Evolutionary conservation across 768 basidiomycete species (phyloP).

Genomic region (Dacryopinax spathularia): DNA sequence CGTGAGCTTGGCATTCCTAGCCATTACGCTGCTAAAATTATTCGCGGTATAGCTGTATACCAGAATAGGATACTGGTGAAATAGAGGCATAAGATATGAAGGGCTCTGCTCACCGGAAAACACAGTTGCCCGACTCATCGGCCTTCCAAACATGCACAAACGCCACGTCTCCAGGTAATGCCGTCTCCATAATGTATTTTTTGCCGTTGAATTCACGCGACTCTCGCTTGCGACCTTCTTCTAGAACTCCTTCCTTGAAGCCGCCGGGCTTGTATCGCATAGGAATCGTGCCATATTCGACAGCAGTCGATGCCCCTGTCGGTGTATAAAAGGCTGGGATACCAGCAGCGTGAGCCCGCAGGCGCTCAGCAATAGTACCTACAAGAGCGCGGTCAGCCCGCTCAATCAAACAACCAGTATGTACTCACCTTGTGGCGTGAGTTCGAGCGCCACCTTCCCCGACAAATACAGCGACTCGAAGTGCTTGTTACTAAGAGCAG

Average conservation of each 20-base stretch:
- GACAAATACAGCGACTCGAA: conserved; percentile 71
- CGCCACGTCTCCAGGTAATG: conserved; percentile 67
- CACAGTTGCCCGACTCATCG: conserved; percentile 78
- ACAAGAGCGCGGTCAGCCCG: no score
- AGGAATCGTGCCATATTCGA: conserved; percentile 67
- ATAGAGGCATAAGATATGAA: neutral
- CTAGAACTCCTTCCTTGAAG: conserved; percentile 50
- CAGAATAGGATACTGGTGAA: neutral
- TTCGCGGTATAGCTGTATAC: conserved; percentile 59
- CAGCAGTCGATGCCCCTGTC: conserved; percentile 72
- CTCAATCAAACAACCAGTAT: neutral
- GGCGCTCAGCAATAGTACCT: conserved; percentile 68
- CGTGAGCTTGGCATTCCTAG: conserved; percentile 73
- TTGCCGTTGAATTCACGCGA: conserved; percentile 62
- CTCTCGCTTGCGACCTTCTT: conserved; percentile 66
- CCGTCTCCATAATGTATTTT: conserved; percentile 66
- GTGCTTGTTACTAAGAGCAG: conserved; percentile 75
- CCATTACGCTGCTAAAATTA: conserved; percentile 81
- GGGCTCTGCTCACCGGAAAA: conserved; percentile 51
- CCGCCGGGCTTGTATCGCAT: conserved; percentile 67
- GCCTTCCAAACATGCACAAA: conserved; percentile 85
- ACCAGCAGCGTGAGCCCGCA: conserved; percentile 79
- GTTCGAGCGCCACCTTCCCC: conserved; percentile 69
- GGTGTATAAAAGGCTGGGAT: conserved; percentile 92
- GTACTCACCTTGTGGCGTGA: conserved; percentile 58